Conservation (phyloP, 352 stramenopile species). For the Phytophthora ramorum region DNA sequence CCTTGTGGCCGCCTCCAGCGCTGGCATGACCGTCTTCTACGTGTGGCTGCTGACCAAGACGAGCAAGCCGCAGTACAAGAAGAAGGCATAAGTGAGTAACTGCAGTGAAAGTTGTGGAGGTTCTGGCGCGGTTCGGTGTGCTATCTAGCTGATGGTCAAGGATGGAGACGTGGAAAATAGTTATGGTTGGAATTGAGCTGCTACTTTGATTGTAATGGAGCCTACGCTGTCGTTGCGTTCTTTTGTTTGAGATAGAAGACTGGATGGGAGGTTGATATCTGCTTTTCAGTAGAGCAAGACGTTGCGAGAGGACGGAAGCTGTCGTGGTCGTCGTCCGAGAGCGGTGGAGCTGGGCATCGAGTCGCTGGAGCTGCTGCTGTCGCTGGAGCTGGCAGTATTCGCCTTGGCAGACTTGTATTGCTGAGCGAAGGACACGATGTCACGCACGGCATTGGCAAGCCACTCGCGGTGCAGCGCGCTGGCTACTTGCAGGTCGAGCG, state of each 20-base stretch:
- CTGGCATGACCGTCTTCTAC: constrained; percentile 85
- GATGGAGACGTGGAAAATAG: neutral
- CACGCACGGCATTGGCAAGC: constrained; percentile 70
- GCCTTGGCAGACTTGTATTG: constrained; percentile 65
- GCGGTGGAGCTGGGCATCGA: constrained; percentile 1
- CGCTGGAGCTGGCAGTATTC: constrained; percentile 5
- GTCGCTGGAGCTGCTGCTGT: constrained; percentile 18
- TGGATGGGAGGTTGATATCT: neutral
- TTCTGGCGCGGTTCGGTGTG: neutral
- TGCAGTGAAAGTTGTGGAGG: neutral
- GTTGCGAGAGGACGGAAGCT: constrained; percentile 16
- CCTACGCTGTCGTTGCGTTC: neutral
- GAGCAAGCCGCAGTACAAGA: constrained; percentile 85
- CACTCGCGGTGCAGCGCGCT: constrained; percentile 78
- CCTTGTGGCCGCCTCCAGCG: constrained; percentile 65
- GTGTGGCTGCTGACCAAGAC: constrained; percentile 70
- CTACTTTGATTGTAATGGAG: constrained; percentile 5
- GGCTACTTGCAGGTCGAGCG: constrained; percentile 72
- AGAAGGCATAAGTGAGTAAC: constrained; percentile 45
- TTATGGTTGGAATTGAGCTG: constrained; percentile 4
- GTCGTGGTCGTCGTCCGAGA: constrained; percentile 11
- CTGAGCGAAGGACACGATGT: constrained; percentile 69
- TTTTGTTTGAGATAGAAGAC: constrained; percentile 6
- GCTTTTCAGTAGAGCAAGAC: constrained; percentile 24
- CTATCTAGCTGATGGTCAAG: constrained; percentile 8